These are phyloP conservation scores for Diaporthe vexans DNA, from an alignment of 2,329 filamentous ascomycete species.

Conservation along the genomic window DNA sequence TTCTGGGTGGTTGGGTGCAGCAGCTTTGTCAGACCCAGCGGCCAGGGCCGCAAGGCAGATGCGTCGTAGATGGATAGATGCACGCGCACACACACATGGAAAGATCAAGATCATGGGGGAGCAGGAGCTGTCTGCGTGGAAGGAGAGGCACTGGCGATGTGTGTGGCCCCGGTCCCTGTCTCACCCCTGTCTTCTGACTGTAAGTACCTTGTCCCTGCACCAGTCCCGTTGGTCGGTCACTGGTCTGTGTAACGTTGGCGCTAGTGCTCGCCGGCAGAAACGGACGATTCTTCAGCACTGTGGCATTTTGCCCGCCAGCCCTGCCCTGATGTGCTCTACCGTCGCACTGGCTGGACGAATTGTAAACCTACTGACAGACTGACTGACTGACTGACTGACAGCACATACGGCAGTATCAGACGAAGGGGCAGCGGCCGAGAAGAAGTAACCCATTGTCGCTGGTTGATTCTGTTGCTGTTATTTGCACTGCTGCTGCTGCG, in stretches of 20 bases:
- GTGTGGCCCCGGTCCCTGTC: not conserved
- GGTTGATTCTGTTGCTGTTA: not conserved
- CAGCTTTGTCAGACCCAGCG: constrained; percentile 9
- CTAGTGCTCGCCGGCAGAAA: constrained; percentile 19
- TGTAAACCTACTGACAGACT: not conserved
- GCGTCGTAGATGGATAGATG: not conserved
- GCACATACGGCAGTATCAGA: not conserved
- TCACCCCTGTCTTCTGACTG: not conserved
- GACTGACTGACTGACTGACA: too few relatives aligned
- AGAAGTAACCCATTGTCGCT: not conserved
- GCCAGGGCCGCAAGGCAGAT: constrained; percentile 27
- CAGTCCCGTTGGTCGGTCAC: not conserved
- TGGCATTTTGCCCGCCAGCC: not conserved
- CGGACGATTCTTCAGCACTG: not conserved
- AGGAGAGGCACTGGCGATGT: not conserved
- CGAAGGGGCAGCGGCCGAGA: not conserved
- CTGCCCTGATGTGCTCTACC: not conserved
- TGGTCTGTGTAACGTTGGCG: constrained; percentile 34
- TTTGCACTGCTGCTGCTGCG: not conserved
- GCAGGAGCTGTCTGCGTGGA: not conserved
- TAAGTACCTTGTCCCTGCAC: not conserved
- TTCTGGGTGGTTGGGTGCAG: not conserved
- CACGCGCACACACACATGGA: not conserved
- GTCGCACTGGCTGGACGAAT: not conserved
- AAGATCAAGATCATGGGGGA: constrained; percentile 4